Base-by-base conservation (phyloP, 2,329 filamentous ascomycete species). In the Colletotrichum sp. region DNA sequence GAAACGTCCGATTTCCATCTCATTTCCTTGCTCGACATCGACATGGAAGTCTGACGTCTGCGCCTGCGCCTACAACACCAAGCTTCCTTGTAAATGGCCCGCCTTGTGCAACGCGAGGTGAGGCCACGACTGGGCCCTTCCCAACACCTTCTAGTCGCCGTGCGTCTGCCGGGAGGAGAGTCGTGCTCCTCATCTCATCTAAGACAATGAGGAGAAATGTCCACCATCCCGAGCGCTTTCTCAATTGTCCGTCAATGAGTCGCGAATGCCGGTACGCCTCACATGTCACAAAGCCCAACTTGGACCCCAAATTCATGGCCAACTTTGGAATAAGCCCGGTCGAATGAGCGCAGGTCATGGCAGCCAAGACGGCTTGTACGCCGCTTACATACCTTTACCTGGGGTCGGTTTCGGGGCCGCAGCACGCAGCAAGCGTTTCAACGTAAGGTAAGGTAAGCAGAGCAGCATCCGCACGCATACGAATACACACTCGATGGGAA, bases 291-390 rank as follows among this genome's bases (percentile, higher is more conserved):
- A 67, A 34, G 30, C 38, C 56, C 62, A 34, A n/a, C 26, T 43
- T 63, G 55, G 58, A 43, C 62, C 55, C 58, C 58, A 68, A 67
- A 64, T 26, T 28, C 30, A 38, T 24, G n/a, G 43, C 66, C 34
- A n/a, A 12, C 59, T 43, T 64, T 65, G 66, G 59, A 61, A 24
- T 43, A 34, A 26, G 48, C 36, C 43, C 28, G 56, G 36, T 30
- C 62, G 34, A 75, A 75, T 63, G 43, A 68, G 38, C 59, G 69
- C 26, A 28, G 28, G 24, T 24, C 32, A 59, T 30, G 55, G 32
- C 43, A 55, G 63, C 69, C 73, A 75, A 68, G 69, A 63, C 69
- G 63, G 56, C 73, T 67, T 68, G 26, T 30, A 55, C 63, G 73
- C 69, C 63, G 56, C 56, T 68, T 63, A 73, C 63, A 59, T 30